These are phyloP conservation scores for Parasarocladium wereldwijsianum DNA, from an alignment of 2,329 filamentous ascomycete species.

Conservation along the genomic window DNA sequence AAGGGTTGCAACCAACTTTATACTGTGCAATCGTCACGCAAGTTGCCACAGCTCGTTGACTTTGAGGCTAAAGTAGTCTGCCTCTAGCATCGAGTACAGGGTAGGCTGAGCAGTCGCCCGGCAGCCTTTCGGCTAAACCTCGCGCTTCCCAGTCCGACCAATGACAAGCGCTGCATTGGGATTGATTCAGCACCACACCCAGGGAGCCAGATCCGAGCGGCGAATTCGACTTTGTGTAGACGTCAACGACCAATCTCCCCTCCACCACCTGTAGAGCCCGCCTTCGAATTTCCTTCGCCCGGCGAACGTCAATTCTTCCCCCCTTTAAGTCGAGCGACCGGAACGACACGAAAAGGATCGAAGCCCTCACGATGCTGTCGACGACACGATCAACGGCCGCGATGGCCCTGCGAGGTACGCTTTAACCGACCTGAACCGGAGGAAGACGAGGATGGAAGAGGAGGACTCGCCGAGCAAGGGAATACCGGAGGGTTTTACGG, in stretches of 20 bases:
- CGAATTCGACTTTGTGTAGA: conserved; percentile 8
- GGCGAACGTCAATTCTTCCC: conserved; percentile 5
- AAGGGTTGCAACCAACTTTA: no score
- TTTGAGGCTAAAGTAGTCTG: no score
- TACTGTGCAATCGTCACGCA: no score
- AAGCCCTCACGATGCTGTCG: conserved; percentile 25
- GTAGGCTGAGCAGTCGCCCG: no score
- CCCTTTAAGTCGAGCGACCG: neutral
- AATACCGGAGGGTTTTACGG: conserved; percentile 2
- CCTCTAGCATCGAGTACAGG: no score
- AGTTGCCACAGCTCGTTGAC: no score
- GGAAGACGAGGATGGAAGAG: no score
- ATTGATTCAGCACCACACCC: conserved; percentile 14
- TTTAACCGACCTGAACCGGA: no score
- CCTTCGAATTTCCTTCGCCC: no score
- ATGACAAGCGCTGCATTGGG: conserved; percentile 16
- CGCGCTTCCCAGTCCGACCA: conserved; percentile 12
- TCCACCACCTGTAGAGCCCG: conserved; percentile 7
- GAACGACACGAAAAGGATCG: conserved; percentile 4
- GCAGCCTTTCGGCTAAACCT: conserved; percentile 20
- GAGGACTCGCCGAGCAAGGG: no score
- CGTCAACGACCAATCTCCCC: conserved; percentile 11
- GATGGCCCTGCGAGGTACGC: conserved; percentile 37
- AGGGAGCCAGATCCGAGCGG: conserved; percentile 3
- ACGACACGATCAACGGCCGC: conserved; percentile 35